Evolutionary conservation across 2,329 filamentous ascomycete genomes (phyloP), one percentile per base, ranked within the genome.

Genomic region (Zasmidium citrigriseum): DNA sequence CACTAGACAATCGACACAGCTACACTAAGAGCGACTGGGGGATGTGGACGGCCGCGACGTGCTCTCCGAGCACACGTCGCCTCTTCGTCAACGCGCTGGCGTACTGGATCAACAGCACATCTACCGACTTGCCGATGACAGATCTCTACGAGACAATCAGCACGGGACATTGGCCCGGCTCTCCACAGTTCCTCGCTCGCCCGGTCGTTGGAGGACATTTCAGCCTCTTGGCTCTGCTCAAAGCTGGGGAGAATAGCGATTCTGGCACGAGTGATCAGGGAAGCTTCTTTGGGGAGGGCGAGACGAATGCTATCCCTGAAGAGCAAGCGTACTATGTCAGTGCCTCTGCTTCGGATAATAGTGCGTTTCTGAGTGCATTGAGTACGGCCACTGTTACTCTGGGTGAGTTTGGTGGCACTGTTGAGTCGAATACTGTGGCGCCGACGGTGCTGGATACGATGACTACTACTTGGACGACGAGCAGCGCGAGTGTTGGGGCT

Each of bases 11-110:
- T n/a, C 63, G 70, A 10, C 65, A 68, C 55, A 61, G 51, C 4
- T 68, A 69, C 46, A 69, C 67, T 7, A 72, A 72, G 61, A 66
- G 58, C 21, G 70, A 72, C 50, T 84, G 82, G 81, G 73, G 83
- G 61, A 68, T 81, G n/a, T 84, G 80, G 58, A 70, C 70, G 27
- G 82, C 82, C 0, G 76, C 82, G 0, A 67, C 82, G 12, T 67
- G 68, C 12, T 72, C 77, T 12, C 58, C 62, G 1, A 67, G 70
- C 5, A 82, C 81, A 4, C 71, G 76, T 22, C 64, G 76, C 29
- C 72, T 80, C 72, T 80, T 84, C 61, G 74, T 82, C 52, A 63
- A 67, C 16, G 68, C 74, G 14, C 59, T 83, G 12, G 79, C 76
- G 1, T 75, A 67, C 4, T 84, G 79, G 79, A 74, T 83, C 29